Evolutionary conservation across 116 monocot genomes (phyloP).

Genomic region (Phalaenopsis hybrid): DNA sequence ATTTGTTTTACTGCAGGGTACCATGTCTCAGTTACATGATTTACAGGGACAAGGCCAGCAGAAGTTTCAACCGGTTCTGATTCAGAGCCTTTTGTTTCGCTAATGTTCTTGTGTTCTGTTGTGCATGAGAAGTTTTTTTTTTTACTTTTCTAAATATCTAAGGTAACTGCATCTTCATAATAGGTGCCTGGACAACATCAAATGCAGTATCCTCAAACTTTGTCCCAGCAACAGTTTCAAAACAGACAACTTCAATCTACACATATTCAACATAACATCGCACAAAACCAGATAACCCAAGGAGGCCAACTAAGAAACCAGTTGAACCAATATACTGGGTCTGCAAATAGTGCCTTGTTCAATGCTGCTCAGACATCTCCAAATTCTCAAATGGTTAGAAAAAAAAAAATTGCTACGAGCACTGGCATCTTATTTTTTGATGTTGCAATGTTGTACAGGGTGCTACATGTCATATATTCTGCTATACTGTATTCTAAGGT

Average conservation of each 20-base stretch:
- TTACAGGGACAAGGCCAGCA: constrained; percentile 69
- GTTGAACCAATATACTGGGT: constrained; percentile 66
- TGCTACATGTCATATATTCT: neutral
- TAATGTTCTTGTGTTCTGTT: constrained; percentile 10
- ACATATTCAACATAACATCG: constrained; percentile 63
- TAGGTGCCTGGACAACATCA: constrained; percentile 70
- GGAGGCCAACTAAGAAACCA: constrained; percentile 75
- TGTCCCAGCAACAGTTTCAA: constrained; percentile 70
- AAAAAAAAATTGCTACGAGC: neutral
- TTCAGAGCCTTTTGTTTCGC: neutral
- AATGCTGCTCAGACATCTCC: constrained; percentile 82
- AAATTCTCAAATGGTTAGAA: constrained; percentile 73
- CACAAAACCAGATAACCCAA: constrained; percentile 73
- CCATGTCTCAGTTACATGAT: constrained; percentile 77
- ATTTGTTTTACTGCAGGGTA: constrained; percentile 30
- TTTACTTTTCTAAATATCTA: neutral
- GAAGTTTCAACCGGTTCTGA: constrained; percentile 61
- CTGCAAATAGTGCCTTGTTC: constrained; percentile 58
- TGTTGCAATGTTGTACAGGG: neutral
- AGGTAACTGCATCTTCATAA: neutral
- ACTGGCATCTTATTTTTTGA: neutral
- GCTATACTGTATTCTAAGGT: neutral
- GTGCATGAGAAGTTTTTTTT: neutral
- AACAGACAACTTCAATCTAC: constrained; percentile 74
- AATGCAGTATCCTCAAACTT: constrained; percentile 78